phyloP scores from a whole-genome alignment of 495 filamentous ascomycete genomes.

The Usnea hakonensis region DNA sequence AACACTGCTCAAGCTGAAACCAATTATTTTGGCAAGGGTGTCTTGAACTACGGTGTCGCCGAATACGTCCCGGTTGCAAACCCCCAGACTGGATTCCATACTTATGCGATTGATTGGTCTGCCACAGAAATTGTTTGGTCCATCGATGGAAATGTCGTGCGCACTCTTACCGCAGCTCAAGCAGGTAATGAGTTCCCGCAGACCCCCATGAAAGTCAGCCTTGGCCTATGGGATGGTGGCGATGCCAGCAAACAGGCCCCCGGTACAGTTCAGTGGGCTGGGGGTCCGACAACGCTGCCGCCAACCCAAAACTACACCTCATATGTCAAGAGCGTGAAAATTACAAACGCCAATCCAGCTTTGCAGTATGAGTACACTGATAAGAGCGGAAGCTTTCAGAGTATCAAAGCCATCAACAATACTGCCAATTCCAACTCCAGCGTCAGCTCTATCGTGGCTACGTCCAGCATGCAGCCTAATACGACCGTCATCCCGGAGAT shows the following conservation, averaged over 20 bases:
- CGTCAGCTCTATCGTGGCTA: background rate
- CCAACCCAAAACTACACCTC: conserved; percentile 62
- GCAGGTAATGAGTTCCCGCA: conserved; percentile 74
- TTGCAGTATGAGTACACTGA: conserved; percentile 33
- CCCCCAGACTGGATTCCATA: conserved; percentile 66
- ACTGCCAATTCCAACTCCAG: conserved; percentile 1
- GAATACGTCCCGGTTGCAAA: conserved; percentile 46
- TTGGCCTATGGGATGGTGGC: conserved; percentile 79
- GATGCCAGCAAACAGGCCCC: conserved; percentile 49
- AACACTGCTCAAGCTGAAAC: conserved; percentile 62
- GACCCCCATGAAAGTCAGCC: conserved; percentile 76
- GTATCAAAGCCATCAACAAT: conserved; percentile 30
- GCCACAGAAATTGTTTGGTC: conserved; percentile 64
- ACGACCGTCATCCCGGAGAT: background rate
- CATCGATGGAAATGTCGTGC: conserved; percentile 64
- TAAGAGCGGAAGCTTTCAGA: conserved; percentile 31
- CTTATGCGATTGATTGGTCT: conserved; percentile 82
- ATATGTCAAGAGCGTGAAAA: conserved; percentile 48
- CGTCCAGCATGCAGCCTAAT: background rate
- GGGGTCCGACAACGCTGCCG: conserved; percentile 28
- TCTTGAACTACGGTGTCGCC: conserved; percentile 74
- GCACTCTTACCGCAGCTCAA: conserved; percentile 53
- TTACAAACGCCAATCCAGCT: conserved; percentile 35
- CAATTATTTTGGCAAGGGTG: conserved; percentile 94
- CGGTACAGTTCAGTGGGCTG: conserved; percentile 23